Evolutionary conservation across 495 filamentous ascomycete genomes (phyloP).

Genomic region (Penicillium pancosmium): DNA sequence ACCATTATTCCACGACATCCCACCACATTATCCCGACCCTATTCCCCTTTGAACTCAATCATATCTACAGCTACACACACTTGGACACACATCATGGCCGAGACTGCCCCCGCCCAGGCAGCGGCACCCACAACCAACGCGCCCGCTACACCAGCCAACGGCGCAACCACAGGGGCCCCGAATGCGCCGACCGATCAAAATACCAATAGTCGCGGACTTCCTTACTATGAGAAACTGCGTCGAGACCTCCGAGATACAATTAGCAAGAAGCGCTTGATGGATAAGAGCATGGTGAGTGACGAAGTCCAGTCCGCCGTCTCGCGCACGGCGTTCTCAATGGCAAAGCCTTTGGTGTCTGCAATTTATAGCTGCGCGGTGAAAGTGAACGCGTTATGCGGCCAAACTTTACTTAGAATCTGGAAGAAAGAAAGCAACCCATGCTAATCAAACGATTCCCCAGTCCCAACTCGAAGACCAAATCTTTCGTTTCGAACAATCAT

Average conservation of each 20-base stretch:
- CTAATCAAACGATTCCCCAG: slow-evolving; percentile 31
- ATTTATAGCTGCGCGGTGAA: no score
- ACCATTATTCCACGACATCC: neutral
- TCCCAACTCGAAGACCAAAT: slow-evolving; percentile 79
- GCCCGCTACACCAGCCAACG: slow-evolving; percentile 21
- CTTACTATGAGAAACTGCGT: slow-evolving; percentile 74
- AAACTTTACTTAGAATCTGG: neutral
- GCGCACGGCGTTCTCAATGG: neutral
- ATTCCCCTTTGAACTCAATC: neutral
- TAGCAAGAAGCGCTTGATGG: slow-evolving; percentile 66
- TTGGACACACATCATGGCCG: slow-evolving; percentile 47
- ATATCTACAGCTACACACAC: neutral
- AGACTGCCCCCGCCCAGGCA: slow-evolving; percentile 48
- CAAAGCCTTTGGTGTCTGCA: no score
- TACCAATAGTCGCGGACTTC: slow-evolving; percentile 51
- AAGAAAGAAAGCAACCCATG: neutral
- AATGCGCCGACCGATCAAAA: slow-evolving; percentile 38
- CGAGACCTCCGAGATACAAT: slow-evolving; percentile 69
- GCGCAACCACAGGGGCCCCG: slow-evolving; percentile 29
- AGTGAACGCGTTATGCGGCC: neutral
- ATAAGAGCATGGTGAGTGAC: slow-evolving; percentile 62
- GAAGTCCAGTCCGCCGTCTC: neutral
- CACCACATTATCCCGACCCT: neutral
- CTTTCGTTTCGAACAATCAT: slow-evolving; percentile 77
- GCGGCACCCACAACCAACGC: slow-evolving; percentile 24